Evolutionary conservation across 2,329 filamentous ascomycete species (phyloP).

Genomic region (Claviceps paspali): DNA sequence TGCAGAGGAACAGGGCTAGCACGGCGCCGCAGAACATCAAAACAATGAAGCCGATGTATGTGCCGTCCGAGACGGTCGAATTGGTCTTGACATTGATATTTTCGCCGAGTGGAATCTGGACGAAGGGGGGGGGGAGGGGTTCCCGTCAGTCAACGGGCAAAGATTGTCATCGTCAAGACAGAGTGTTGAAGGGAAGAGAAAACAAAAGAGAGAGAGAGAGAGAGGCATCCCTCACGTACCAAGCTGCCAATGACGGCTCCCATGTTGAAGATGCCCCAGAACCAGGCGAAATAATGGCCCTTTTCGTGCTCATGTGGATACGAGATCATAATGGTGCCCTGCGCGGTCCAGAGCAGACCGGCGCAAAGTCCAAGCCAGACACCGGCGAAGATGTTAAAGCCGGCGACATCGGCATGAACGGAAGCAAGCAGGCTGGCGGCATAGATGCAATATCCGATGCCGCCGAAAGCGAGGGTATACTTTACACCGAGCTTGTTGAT

Average conservation of each 20-base stretch:
- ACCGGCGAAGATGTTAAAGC: constrained; percentile 49
- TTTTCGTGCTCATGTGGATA: constrained; percentile 72
- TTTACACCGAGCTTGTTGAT: constrained; percentile 61
- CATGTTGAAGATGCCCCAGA: constrained; percentile 92
- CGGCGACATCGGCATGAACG: constrained; percentile 38
- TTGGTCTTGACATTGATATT: constrained; percentile 41
- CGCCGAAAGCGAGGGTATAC: constrained; percentile 52
- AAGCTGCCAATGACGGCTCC: constrained; percentile 75
- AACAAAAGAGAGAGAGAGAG: too few relatives aligned
- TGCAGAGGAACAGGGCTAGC: constrained; percentile 53
- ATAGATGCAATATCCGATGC: constrained; percentile 62
- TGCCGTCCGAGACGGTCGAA: constrained; percentile 52
- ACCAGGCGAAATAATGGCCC: constrained; percentile 77
- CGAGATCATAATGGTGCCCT: constrained; percentile 79
- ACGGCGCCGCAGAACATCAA: constrained; percentile 60
- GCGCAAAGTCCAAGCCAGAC: constrained; percentile 65
- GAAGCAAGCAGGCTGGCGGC: constrained; percentile 54
- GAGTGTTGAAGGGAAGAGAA: too few relatives aligned
- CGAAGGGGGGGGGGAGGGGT: too few relatives aligned
- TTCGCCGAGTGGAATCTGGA: constrained; percentile 46
- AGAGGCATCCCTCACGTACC: constrained; percentile 20
- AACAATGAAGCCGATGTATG: constrained; percentile 81
- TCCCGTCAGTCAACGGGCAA: too few relatives aligned
- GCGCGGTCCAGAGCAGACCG: constrained; percentile 67
- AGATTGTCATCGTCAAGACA: neutral